These are phyloP conservation scores for Trebouxia sp. DNA, from an alignment of 139 green algal genomes.

Conservation along the genomic window DNA sequence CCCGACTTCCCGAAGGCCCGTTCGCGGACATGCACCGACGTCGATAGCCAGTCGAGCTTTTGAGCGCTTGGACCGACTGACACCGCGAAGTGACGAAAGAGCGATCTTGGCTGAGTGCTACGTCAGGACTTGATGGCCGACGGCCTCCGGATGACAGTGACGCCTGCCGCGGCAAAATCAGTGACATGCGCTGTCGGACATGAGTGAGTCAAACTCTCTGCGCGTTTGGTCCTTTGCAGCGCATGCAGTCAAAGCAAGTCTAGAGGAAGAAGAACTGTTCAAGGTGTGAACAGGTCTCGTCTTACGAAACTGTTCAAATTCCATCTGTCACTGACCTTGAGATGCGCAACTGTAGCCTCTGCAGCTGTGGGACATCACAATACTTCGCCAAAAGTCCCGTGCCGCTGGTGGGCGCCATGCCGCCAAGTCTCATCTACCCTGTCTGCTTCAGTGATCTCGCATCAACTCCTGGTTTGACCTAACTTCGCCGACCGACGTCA, in stretches of 20 bases:
- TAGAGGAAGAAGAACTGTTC: neutral
- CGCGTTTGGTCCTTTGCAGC: no score
- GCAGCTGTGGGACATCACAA: no score
- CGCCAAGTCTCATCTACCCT: no score
- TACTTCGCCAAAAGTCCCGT: no score
- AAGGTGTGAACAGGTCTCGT: no score
- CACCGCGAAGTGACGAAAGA: neutral
- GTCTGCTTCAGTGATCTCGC: no score
- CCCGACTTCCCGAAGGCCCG: neutral
- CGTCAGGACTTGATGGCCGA: neutral
- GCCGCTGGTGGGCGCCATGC: no score
- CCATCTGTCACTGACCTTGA: no score
- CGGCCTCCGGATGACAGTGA: neutral
- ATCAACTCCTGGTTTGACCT: no score
- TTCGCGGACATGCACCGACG: neutral
- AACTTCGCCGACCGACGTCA: no score
- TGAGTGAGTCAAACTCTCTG: neutral
- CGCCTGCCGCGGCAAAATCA: neutral
- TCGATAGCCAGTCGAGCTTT: neutral
- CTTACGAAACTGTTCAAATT: no score
- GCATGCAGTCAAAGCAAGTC: neutral
- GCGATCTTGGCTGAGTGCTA: neutral
- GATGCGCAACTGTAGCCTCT: no score
- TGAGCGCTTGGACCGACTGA: neutral
- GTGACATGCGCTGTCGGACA: conserved; percentile 1